Percentiles rank a stretch among this genome's conserved stretches.
Evolutionary conservation across 2,329 filamentous ascomycete genomes (phyloP).

Genomic region (Alternaria sp.): DNA sequence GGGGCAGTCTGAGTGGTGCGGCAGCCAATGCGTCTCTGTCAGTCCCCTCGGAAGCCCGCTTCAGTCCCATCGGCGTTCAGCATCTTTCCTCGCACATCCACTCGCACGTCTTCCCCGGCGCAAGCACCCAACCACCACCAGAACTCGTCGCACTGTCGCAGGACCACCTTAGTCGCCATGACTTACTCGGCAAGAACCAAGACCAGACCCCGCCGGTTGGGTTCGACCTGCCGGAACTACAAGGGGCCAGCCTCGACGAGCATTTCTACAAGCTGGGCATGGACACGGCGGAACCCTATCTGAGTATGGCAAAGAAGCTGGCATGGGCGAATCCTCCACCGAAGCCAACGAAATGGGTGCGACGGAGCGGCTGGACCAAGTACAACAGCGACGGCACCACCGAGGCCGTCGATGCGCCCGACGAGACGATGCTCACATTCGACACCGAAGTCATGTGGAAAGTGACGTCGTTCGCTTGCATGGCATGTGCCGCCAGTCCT

Average conservation of each 20-base stretch:
- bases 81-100: slow-evolving; percentile 87
- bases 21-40: not conserved
- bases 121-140: slow-evolving; percentile 61
- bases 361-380: slow-evolving; percentile 89
- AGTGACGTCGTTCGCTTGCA: slow-evolving; percentile 87
- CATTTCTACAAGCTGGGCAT: slow-evolving; percentile 90
- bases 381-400: slow-evolving; percentile 76
- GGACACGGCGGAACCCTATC: slow-evolving; percentile 85
- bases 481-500: slow-evolving; percentile 91
- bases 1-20: slow-evolving; percentile 29
- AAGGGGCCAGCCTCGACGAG: slow-evolving; percentile 84
- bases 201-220: slow-evolving; percentile 75
- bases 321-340: slow-evolving; percentile 64
- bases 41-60: slow-evolving; percentile 66
- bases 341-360: slow-evolving; percentile 75
- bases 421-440: slow-evolving; percentile 85
- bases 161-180: slow-evolving; percentile 83
- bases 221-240: slow-evolving; percentile 82
- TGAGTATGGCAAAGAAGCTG: slow-evolving; percentile 77
- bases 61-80: slow-evolving; percentile 93
- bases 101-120: slow-evolving; percentile 76
- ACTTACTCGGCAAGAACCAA: slow-evolving; percentile 87
- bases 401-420: slow-evolving; percentile 76
- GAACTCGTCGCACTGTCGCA: slow-evolving; percentile 80
- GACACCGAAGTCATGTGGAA: slow-evolving; percentile 98